Base-by-base conservation (phyloP, 2,329 filamentous ascomycete genomes). In the Hansfordia pulvinata region DNA sequence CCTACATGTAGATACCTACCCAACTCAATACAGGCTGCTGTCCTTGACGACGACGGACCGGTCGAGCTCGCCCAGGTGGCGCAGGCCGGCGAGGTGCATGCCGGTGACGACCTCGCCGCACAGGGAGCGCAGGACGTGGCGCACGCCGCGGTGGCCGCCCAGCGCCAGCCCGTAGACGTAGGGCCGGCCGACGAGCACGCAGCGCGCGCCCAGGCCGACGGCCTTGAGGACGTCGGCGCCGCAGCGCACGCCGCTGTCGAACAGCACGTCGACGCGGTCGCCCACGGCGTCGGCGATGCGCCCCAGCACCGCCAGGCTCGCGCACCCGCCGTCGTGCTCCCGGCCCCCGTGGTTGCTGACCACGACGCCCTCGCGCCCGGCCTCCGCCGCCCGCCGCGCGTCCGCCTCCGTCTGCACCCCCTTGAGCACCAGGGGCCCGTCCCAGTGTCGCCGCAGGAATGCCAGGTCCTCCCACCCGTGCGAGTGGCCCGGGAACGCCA, bases 271-370 rank as follows among this genome's bases (percentile, higher is more conserved):
- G 37, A 69, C 52, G 24, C 49, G 49, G 16, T 52, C 49, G 31
- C 64, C 62, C 1, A 62, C 53, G 30, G 64, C 56, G 0, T 14
- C 10, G 10, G 6, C 10, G 10, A 19, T 12, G 4, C 7, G 10
- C 8, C 12, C 8, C 19, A 29, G 15, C n/a, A 16, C 14, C 17
- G 27, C 8, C 28, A 32, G 30, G 36, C 30, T 5, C 29, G 35
- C 21, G 47, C 53, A 37, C 31, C 26, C 40, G 43, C 60, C 64
- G 27, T 72, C 67, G 2, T 69, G 49, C 2, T 64, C 63, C 16
- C 69, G 50, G 3, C 69, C 69, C 11, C 69, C 68, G 29, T 73
- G 69, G 33, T 73, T 74, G 32, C 60, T 67, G 18, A 74, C 35
- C 30, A 69, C 43, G 24, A 73, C 64, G 1, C 66, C 67, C 30